Evolutionary conservation across 1,139 yeast species (phyloP), one percentile per base, ranked within the genome.

Genomic region (Pichia terricola): DNA sequence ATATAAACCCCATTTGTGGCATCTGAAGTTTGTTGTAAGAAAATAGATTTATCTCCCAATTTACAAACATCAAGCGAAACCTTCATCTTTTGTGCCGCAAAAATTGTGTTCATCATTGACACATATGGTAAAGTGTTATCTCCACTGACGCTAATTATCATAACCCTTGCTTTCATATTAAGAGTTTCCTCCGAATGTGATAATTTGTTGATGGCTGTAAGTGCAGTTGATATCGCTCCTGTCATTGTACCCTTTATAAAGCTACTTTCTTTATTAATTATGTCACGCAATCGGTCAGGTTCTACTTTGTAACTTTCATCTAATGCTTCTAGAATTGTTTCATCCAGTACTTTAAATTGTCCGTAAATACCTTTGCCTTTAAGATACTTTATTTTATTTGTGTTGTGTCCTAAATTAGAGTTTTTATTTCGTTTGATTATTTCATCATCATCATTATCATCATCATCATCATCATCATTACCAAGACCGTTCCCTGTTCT

Each of bases 1-100:
- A 89, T 69, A 58, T 89, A 94, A 1, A 88, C 80, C 4, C 99
- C 99, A 51, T 81, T 77, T 0, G 98, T 91, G 11, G 96, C 91
- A 65, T 94, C 98, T 0, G 95, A 76, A 0, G 98, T 96, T 60
- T 94, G 98, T 59, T 94, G 98, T 46, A 94, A 64, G 57, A 88
- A 89, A 1, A 94, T 84, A 2, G 95, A 81, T 52, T 80, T 75
- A 16, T 70, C 68, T 2, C 91, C 91, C 40, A 94, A 67, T 59
- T 89, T 88, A 48, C 94, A 89, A 25, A 89, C 88, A 61, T 94
- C 97, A 16, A 91, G 80, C 3, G 96, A 85, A 10, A 91, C 79
- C 56, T 81, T 81, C 81, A 85, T 76, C 62, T 88, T 88, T 55
- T 91, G 96, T 1, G 98, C 96, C 0, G 97, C 94, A 65, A 94